These are phyloP conservation scores for Chimonanthus praecox DNA, from an alignment of 164 flowering plant genomes.

Conservation along the genomic window DNA sequence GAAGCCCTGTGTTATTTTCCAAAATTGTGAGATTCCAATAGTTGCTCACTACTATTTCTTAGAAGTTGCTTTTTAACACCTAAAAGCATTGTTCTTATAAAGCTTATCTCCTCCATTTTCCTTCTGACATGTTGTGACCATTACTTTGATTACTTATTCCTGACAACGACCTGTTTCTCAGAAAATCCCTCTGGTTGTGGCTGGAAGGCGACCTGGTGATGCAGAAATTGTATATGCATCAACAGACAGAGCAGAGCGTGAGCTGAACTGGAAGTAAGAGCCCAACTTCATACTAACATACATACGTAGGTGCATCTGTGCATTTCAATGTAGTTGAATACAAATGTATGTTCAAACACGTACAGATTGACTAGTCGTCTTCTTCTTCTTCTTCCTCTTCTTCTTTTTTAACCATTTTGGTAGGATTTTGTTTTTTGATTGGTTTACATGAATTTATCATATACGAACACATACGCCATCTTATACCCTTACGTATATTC, in stretches of 20 bases:
- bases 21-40: no score
- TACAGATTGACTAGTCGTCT: no score
- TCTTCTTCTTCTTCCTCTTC: no score
- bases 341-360: no score
- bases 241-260: slow-evolving; percentile 73
- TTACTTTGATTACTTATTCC: background rate
- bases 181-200: slow-evolving; percentile 83
- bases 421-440: no score
- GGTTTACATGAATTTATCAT: no score
- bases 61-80: background rate
- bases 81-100: background rate
- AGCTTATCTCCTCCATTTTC: background rate
- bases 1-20: no score
- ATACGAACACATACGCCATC: no score
- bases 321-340: no score
- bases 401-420: no score
- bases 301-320: no score
- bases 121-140: background rate
- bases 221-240: slow-evolving; percentile 83
- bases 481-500: no score
- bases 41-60: background rate
- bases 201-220: slow-evolving; percentile 89
- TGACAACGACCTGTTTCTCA: slow-evolving; percentile 19
- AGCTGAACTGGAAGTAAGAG: slow-evolving; percentile 86
- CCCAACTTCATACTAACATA: background rate